A percentile compares a stretch with the other conserved stretches of the same genome.
Evolutionary conservation across 2,329 filamentous ascomycete species (phyloP).

Genomic region (Fusarium hainanense): DNA sequence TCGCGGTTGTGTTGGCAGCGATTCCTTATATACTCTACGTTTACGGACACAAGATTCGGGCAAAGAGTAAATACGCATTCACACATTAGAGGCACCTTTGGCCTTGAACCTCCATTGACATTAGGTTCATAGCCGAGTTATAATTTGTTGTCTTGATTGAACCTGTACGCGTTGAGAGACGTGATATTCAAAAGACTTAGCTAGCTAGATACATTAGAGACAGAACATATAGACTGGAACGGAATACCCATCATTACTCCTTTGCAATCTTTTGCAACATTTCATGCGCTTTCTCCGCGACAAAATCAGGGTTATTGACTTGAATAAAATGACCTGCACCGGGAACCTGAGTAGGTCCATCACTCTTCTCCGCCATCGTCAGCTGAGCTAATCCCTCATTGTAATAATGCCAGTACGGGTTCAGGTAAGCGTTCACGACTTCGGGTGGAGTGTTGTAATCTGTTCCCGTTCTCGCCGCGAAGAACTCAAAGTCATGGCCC

Average conservation of each 20-base stretch:
- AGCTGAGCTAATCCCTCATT: constrained; percentile 62
- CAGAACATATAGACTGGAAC: not conserved
- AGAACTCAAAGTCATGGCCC: constrained; percentile 40
- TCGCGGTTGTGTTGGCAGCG: constrained; percentile 44
- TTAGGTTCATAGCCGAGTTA: too few species aligned
- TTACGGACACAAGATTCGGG: constrained; percentile 37
- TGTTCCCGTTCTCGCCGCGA: constrained; percentile 14
- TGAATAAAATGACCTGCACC: constrained; percentile 55
- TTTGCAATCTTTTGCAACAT: constrained; percentile 15
- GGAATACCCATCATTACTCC: not conserved
- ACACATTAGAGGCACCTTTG: not conserved
- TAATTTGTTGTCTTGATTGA: too few species aligned
- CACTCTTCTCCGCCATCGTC: constrained; percentile 54
- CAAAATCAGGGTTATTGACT: constrained; percentile 61
- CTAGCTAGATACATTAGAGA: not conserved
- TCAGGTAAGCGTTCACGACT: constrained; percentile 62
- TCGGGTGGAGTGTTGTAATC: constrained; percentile 9
- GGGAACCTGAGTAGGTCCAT: constrained; percentile 32
- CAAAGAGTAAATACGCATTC: constrained; percentile 39
- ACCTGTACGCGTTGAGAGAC: too few species aligned
- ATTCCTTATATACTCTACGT: constrained; percentile 48
- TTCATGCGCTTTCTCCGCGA: constrained; percentile 44
- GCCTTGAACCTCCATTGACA: too few species aligned
- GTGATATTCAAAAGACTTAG: too few species aligned
- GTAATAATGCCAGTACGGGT: constrained; percentile 65